phyloP scores from a whole-genome alignment of 169 alveolate species.

The Theileria parva region DNA sequence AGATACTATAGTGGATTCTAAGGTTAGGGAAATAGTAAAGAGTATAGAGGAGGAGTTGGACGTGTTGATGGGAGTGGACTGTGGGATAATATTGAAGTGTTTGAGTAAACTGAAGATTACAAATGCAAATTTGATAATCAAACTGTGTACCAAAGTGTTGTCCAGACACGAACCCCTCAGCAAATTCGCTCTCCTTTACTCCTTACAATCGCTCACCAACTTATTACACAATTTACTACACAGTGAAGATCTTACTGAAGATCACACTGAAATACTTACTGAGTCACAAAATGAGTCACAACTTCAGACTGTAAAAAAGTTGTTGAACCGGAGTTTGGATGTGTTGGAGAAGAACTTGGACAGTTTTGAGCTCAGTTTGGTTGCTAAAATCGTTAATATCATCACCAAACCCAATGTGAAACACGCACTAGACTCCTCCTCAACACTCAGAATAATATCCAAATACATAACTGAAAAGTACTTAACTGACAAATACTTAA shows the following conservation, averaged over 20 bases:
- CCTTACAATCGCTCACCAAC: constrained; percentile 24
- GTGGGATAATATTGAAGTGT: constrained; percentile 54
- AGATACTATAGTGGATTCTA: too few species aligned
- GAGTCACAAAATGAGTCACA: too few species aligned
- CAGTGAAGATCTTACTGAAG: neutral
- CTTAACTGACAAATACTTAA: too few species aligned
- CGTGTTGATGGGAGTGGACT: constrained; percentile 25
- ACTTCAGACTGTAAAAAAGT: too few species aligned
- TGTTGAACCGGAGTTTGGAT: too few species aligned
- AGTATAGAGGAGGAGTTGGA: constrained; percentile 26
- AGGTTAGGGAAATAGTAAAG: constrained; percentile 10
- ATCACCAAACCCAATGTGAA: constrained; percentile 8
- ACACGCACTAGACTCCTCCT: too few species aligned
- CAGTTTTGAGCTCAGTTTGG: constrained; percentile 24
- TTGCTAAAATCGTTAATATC: constrained; percentile 36
- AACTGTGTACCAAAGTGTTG: constrained; percentile 30
- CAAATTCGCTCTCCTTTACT: constrained; percentile 35
- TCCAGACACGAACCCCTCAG: constrained; percentile 43
- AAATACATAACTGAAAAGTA: too few species aligned
- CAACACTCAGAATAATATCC: too few species aligned
- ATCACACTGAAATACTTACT: neutral
- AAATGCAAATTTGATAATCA: constrained; percentile 15
- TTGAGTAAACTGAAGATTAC: constrained; percentile 22
- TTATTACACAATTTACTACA: neutral
- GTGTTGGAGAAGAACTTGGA: constrained; percentile 24